phyloP scores from a whole-genome alignment of 2,329 filamentous ascomycete genomes.

The Trichoderma afroharzianum region DNA sequence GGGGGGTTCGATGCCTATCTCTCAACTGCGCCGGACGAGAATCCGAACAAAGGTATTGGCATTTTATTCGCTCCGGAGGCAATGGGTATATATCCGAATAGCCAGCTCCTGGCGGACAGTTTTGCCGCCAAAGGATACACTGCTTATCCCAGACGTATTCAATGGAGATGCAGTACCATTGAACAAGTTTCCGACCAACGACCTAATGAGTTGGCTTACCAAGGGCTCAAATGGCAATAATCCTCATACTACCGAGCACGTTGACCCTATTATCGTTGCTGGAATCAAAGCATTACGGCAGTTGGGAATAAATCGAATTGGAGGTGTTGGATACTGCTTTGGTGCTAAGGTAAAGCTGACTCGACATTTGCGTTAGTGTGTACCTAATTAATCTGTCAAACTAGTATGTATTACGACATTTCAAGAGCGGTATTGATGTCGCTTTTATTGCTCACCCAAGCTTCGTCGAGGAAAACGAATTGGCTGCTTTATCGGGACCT shows the following conservation, averaged over 20 bases:
- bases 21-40: not conserved
- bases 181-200: constrained; percentile 32
- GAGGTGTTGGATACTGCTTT: not conserved
- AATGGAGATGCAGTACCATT: constrained; percentile 38
- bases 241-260: not conserved
- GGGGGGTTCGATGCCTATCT: not conserved
- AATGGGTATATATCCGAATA: constrained; percentile 42
- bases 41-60: constrained; percentile 13
- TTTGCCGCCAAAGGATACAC: constrained; percentile 28
- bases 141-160: constrained; percentile 25
- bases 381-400: not conserved
- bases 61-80: constrained; percentile 45
- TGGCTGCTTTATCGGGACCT: not conserved
- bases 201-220: constrained; percentile 20
- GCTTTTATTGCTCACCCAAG: not conserved
- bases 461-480: not conserved
- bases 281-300: not conserved
- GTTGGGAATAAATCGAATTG: not conserved
- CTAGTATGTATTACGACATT: not conserved
- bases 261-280: not conserved
- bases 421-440: not conserved
- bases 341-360: not conserved
- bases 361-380: not conserved
- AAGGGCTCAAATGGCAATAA: not conserved
- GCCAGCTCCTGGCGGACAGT: constrained; percentile 30